Conservation (phyloP, 2,329 filamentous ascomycete species). For the Pseudogymnoascus sp. region DNA sequence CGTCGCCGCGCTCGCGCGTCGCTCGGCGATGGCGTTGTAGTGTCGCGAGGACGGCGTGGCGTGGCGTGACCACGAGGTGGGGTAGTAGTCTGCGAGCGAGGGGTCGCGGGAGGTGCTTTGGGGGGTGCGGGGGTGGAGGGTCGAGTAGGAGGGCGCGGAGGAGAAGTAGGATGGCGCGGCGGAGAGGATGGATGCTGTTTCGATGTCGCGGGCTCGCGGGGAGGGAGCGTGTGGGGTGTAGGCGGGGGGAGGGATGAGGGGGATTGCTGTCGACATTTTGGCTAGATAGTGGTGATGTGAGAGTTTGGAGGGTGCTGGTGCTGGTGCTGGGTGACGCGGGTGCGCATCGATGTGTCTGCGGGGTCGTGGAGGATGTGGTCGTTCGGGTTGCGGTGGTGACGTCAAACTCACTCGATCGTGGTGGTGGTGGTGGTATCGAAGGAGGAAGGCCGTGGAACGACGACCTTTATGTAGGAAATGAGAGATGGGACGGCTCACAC, state of each 20-base stretch:
- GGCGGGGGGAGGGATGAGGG: constrained; percentile 6
- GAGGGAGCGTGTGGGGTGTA: constrained; percentile 25
- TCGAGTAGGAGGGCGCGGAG: constrained; percentile 57
- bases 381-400: background rate
- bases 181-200: constrained; percentile 60
- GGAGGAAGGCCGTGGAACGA: background rate
- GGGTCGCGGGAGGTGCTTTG: constrained; percentile 28
- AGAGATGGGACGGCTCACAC: background rate
- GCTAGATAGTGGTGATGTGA: background rate
- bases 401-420: background rate
- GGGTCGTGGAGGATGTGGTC: background rate
- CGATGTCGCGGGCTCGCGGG: constrained; percentile 43
- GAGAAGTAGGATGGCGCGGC: constrained; percentile 64
- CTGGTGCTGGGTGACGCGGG: background rate
- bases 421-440: background rate
- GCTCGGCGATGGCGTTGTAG: constrained; percentile 56
- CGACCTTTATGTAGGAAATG: background rate
- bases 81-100: constrained; percentile 46
- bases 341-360: background rate
- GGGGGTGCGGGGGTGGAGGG: constrained; percentile 43
- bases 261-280: background rate
- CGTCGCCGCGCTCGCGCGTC: constrained; percentile 45
- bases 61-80: constrained; percentile 51
- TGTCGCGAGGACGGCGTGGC: constrained; percentile 49
- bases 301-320: background rate